Conservation (phyloP, 495 filamentous ascomycete species). For the Penicillium verhagenii region DNA sequence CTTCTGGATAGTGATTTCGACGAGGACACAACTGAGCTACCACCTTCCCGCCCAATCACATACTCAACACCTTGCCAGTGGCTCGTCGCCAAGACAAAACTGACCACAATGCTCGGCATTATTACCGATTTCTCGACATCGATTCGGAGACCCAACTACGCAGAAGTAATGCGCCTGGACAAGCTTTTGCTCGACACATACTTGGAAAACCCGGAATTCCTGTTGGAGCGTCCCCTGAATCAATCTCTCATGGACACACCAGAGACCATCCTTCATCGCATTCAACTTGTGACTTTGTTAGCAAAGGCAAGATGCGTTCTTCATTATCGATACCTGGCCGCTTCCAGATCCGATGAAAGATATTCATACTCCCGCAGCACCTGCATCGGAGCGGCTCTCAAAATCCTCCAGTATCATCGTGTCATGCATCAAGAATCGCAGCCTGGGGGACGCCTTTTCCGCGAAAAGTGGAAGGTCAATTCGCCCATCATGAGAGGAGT, state of each 20-base stretch:
- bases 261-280: constrained; percentile 36
- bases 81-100: constrained; percentile 37
- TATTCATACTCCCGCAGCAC: constrained; percentile 33
- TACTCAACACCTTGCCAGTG: constrained; percentile 38
- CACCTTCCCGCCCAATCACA: constrained; percentile 21
- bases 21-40: constrained; percentile 23
- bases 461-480: constrained; percentile 31
- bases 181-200: constrained; percentile 33
- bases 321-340: constrained; percentile 40
- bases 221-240: constrained; percentile 35
- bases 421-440: constrained; percentile 29
- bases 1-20: constrained; percentile 30
- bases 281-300: constrained; percentile 41
- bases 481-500: constrained; percentile 32
- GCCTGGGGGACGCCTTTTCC: constrained; percentile 28
- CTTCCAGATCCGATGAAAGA: constrained; percentile 26
- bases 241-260: constrained; percentile 39
- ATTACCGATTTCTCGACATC: constrained; percentile 43
- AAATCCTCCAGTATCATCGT: constrained; percentile 26
- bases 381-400: constrained; percentile 41
- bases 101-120: constrained; percentile 41
- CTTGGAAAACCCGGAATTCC: constrained; percentile 25
- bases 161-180: constrained; percentile 41
- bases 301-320: constrained; percentile 43
- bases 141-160: constrained; percentile 29